Evolutionary conservation across 495 filamentous ascomycete genomes (phyloP), one percentile per base, ranked within the genome.

Genomic region (Cercophora newfieldiana): DNA sequence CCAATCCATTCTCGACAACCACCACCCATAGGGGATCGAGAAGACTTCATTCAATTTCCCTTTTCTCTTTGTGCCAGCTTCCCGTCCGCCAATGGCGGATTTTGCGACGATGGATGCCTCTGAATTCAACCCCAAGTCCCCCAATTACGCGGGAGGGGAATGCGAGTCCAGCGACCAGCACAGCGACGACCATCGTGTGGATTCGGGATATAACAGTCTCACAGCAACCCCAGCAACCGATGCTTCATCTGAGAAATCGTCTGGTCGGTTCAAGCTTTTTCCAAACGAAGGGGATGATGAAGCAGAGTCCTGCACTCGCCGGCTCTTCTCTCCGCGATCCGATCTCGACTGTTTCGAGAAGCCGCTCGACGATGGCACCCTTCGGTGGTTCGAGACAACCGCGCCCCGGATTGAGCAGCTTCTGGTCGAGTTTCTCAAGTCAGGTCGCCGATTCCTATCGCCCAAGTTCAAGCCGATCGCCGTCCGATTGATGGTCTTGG

Each of bases 391-490:
- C n/a, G 50, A 22, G 12, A 14, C 19, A 1, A 53, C 50, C 50
- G 10, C 21, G 24, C 50, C 50, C 25, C 10, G 50, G 21, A 74
- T 59, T 37, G 57, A 59, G 31, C 57, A 59, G 16, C 57, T 37
- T 24, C 31, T 59, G 10, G 28, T 59, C 57, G 31, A 37, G 21
- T 59, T 33, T n/a, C 16, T 59, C 1, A 59, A 26, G 50, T 53
- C 50, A n/a, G 50, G 50, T 19, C 50, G 57, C 31, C 28, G 12
- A 22, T 21, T 33, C 18, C 31, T 37, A 7, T 10, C 28, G 29
- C 26, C 21, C 5, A 59, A 59, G 28, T 59, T 30, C 29, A 30
- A 37, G n/a, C 57, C 57, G 3, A 59, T 59, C 12, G 57, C 57
- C 6, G 28, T 59, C 16, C 57, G 57, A 18, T 59, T 59, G 57